phyloP scores from a whole-genome alignment of 179 eudicot species.

The Pouteria campechiana region DNA sequence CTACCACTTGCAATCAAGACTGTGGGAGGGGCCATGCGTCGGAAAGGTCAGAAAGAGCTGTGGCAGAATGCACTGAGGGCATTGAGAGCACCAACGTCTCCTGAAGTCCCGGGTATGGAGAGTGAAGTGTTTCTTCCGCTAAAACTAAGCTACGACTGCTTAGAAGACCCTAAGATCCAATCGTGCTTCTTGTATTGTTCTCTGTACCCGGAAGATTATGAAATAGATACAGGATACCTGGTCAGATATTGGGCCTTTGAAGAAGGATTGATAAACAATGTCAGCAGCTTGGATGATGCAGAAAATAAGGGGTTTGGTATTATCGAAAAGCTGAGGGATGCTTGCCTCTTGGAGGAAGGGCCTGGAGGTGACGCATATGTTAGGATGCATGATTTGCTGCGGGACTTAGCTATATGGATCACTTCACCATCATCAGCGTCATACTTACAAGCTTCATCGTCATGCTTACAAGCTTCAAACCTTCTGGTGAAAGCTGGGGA shows the following conservation, averaged over 20 bases:
- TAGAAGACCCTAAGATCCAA: background rate
- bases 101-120: background rate
- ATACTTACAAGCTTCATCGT: too few species aligned
- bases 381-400: conserved; percentile 26
- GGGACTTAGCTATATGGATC: conserved; percentile 22
- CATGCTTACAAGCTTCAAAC: too few species aligned
- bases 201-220: background rate
- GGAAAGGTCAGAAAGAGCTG: background rate
- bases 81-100: background rate
- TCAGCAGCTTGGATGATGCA: background rate
- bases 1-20: conserved; percentile 5
- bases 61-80: background rate
- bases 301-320: background rate
- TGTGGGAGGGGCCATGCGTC: conserved; percentile 3
- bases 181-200: conserved; percentile 4
- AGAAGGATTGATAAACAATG: background rate
- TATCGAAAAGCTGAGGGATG: conserved; percentile 1
- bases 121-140: background rate
- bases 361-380: conserved; percentile 20
- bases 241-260: conserved; percentile 1
- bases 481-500: conserved; percentile 19
- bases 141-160: background rate
- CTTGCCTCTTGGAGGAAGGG: background rate
- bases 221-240: background rate
- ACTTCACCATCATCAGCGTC: conserved; percentile 7